Evolutionary conservation across 106 monocot species (phyloP).

Genomic region (Iris macrosiphon): DNA sequence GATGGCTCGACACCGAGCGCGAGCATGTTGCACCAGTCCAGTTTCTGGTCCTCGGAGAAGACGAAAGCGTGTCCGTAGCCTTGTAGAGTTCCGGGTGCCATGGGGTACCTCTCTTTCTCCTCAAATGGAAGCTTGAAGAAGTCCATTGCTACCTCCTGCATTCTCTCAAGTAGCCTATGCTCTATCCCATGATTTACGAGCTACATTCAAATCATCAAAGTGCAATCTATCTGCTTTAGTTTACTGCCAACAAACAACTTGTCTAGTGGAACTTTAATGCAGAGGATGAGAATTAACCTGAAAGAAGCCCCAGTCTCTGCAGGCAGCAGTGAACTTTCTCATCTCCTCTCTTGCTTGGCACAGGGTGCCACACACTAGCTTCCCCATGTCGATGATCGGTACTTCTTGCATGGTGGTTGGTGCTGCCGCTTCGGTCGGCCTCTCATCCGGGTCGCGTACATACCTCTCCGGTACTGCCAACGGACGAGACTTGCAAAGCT

Average conservation of each 20-base stretch:
- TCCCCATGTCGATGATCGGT: slow-evolving; percentile 46
- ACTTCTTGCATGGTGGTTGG: not conserved
- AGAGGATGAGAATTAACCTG: too few species aligned
- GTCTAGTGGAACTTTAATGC: too few species aligned
- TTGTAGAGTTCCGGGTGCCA: slow-evolving; percentile 55
- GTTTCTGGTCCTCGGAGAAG: slow-evolving; percentile 80
- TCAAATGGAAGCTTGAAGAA: slow-evolving; percentile 69
- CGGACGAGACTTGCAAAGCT: slow-evolving; percentile 32
- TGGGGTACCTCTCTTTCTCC: slow-evolving; percentile 73
- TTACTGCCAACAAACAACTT: too few species aligned
- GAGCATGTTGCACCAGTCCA: slow-evolving; percentile 84
- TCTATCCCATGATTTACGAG: slow-evolving; percentile 60
- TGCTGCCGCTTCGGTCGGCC: not conserved
- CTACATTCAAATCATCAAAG: slow-evolving; percentile 4
- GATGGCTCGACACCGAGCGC: slow-evolving; percentile 52
- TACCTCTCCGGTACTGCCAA: slow-evolving; percentile 42
- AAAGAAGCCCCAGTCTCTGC: slow-evolving; percentile 72
- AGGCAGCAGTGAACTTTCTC: slow-evolving; percentile 32
- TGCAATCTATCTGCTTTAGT: too few species aligned
- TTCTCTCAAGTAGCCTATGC: slow-evolving; percentile 18
- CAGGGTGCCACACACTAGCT: slow-evolving; percentile 8
- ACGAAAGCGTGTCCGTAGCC: slow-evolving; percentile 74
- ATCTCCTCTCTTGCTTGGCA: slow-evolving; percentile 17
- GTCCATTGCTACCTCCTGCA: slow-evolving; percentile 38
- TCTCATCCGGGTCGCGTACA: slow-evolving; percentile 29